Evolutionary conservation across 805 yeast genomes (phyloP), one percentile per base, ranked within the genome.

Genomic region (Teunomyces stri): DNA sequence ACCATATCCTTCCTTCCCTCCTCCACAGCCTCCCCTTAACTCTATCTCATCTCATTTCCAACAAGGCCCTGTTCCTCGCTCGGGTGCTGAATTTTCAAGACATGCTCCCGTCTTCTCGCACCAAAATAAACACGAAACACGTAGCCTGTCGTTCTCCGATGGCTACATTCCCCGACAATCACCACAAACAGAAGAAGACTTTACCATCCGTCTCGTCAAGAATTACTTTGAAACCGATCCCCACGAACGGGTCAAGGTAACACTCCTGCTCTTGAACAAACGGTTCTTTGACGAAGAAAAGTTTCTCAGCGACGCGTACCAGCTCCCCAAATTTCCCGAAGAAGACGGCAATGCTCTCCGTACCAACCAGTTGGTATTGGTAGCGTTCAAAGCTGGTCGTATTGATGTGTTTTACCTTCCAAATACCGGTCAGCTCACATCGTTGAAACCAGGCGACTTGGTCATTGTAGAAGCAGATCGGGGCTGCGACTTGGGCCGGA

Each of bases 401-500:
- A 68, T 84, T 46, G 96, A 89, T 64, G 89, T 88, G 6, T 89
- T 86, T 58, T 81, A 80, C 59, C 65, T 84, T 16, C 33, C 53
- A 20, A 21, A 41, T 5, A 43, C 44, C 9, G 60, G 64, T 18
- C 60, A 53, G 34, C 45, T 59, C 27, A 55, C 64, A 22, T 57
- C 53, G 28, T 63, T 82, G 37, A 66, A 70, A 43, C 64, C 72
- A 4, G 87, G 87, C 18, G 90, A 85, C 59, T 72, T 85, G 57
- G 92, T 88, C 12, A 80, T 87, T 58, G 95, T 87, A 13, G 92
- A 87, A 59, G 95, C 94, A 1, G 95, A 87, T 59, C 71, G 95
- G 29, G 95, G 95, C 31, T 68, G 81, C 31, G 95, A 87, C 64
- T 72, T 87, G 50, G 95, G 95, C 31, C 77, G 78, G 58, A 78